Evolutionary conservation across 805 yeast genomes (phyloP).

Genomic region (Ogataea nonfermentans): DNA sequence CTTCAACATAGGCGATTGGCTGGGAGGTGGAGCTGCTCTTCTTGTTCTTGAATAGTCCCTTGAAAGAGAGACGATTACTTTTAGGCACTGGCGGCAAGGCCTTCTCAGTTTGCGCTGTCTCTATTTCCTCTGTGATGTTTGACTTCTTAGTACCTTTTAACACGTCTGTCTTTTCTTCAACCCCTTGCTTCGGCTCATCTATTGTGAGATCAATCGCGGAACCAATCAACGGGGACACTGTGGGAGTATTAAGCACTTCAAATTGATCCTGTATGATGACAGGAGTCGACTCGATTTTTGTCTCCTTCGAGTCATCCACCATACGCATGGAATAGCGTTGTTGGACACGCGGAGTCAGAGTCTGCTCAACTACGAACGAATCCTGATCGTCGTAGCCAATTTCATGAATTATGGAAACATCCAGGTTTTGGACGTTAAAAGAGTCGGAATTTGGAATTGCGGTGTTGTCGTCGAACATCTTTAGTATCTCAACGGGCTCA

Average conservation of each 20-base stretch:
- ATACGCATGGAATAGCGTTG: slow-evolving; percentile 28
- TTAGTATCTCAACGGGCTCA: slow-evolving; percentile 27
- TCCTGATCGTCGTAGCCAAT: slow-evolving; percentile 31
- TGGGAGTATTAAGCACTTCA: neutral
- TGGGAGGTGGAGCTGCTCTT: slow-evolving; percentile 1
- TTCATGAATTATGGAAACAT: slow-evolving; percentile 17
- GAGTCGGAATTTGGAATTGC: slow-evolving; percentile 15
- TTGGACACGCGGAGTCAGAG: slow-evolving; percentile 6
- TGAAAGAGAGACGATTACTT: slow-evolving; percentile 29
- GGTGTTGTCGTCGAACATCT: slow-evolving; percentile 19
- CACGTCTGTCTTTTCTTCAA: too few relatives aligned
- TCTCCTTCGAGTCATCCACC: slow-evolving; percentile 18
- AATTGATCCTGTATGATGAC: slow-evolving; percentile 4
- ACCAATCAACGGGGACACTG: neutral
- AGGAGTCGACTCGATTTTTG: slow-evolving; percentile 3
- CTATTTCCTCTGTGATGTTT: neutral
- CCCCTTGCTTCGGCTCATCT: too few relatives aligned
- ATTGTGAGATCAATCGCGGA: too few relatives aligned
- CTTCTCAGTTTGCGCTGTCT: neutral
- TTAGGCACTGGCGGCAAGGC: slow-evolving; percentile 7
- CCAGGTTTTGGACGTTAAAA: slow-evolving; percentile 3
- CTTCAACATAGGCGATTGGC: neutral
- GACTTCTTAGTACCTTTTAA: too few relatives aligned
- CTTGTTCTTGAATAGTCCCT: slow-evolving; percentile 28
- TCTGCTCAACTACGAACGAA: slow-evolving; percentile 10